These are phyloP conservation scores for Cordyceps tenuipes DNA, from an alignment of 2,329 filamentous ascomycete species.

Conservation along the genomic window DNA sequence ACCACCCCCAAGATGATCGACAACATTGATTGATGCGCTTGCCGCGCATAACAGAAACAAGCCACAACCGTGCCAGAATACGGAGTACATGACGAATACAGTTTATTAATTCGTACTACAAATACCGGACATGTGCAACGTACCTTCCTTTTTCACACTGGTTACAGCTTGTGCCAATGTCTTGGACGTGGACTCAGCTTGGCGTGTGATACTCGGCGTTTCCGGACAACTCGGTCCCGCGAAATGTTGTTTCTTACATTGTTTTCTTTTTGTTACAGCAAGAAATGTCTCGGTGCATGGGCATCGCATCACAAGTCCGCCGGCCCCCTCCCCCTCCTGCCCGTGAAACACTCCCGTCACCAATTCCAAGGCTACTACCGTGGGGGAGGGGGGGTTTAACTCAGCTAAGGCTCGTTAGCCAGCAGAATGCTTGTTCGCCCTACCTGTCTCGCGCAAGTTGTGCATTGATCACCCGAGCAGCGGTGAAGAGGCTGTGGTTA, in stretches of 20 bases:
- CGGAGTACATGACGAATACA: not conserved
- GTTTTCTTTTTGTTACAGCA: too few relatives aligned
- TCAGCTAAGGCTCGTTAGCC: not conserved
- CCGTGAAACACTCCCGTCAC: conserved; percentile 2
- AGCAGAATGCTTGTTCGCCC: not conserved
- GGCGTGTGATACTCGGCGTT: not conserved
- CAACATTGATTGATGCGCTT: not conserved
- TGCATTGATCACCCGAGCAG: not conserved
- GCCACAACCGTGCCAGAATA: not conserved
- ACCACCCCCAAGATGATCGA: not conserved
- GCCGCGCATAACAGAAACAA: not conserved
- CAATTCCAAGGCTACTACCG: not conserved
- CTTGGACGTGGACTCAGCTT: not conserved
- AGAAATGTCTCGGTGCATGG: too few relatives aligned
- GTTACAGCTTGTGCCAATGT: not conserved
- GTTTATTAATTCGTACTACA: not conserved
- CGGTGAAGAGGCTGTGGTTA: too few relatives aligned
- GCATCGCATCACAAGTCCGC: not conserved
- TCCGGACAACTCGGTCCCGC: not conserved
- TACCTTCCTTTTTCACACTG: too few relatives aligned
- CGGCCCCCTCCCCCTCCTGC: not conserved
- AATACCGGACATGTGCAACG: too few relatives aligned
- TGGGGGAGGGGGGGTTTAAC: not conserved
- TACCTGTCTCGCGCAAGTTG: not conserved
- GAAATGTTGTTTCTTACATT: not conserved